These are phyloP conservation scores for Russula brevipes DNA, from an alignment of 768 basidiomycete species.

Conservation along the genomic window DNA sequence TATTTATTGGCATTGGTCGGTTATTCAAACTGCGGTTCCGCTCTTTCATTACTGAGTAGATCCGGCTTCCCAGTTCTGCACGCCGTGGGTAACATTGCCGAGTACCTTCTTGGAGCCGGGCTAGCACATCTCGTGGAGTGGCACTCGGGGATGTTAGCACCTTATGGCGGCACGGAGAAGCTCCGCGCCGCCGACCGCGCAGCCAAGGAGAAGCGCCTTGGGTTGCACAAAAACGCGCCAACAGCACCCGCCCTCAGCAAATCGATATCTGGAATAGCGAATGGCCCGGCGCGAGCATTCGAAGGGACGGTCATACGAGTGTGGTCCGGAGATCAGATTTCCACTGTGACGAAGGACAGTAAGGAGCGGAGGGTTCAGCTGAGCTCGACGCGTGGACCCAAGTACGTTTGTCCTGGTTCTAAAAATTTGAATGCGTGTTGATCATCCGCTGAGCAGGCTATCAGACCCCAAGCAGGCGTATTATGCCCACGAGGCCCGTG, in stretches of 20 bases:
- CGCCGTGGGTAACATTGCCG: constrained; percentile 92
- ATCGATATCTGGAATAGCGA: constrained; percentile 35
- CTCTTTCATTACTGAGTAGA: neutral
- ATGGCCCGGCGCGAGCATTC: constrained; percentile 50
- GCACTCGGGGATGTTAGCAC: constrained; percentile 94
- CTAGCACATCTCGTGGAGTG: constrained; percentile 92
- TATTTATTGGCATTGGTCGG: constrained; percentile 84
- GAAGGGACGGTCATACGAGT: constrained; percentile 81
- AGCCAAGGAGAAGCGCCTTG: constrained; percentile 70
- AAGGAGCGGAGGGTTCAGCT: constrained; percentile 83
- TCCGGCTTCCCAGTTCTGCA: constrained; percentile 55
- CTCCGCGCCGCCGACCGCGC: constrained; percentile 76
- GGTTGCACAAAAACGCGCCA: constrained; percentile 60
- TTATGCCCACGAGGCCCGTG: constrained; percentile 88
- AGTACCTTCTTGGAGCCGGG: constrained; percentile 77
- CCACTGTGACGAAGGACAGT: constrained; percentile 67
- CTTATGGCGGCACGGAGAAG: constrained; percentile 78
- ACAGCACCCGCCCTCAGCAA: constrained; percentile 45
- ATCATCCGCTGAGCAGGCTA: constrained; percentile 43
- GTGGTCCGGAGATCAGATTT: constrained; percentile 91
- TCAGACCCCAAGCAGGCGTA: constrained; percentile 82
- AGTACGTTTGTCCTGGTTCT: constrained; percentile 41
- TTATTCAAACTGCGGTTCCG: constrained; percentile 12
- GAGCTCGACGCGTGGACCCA: constrained; percentile 82
- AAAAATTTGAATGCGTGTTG: neutral